Conservation (phyloP, 1,139 yeast species). For the Kodamaea sp. region DNA sequence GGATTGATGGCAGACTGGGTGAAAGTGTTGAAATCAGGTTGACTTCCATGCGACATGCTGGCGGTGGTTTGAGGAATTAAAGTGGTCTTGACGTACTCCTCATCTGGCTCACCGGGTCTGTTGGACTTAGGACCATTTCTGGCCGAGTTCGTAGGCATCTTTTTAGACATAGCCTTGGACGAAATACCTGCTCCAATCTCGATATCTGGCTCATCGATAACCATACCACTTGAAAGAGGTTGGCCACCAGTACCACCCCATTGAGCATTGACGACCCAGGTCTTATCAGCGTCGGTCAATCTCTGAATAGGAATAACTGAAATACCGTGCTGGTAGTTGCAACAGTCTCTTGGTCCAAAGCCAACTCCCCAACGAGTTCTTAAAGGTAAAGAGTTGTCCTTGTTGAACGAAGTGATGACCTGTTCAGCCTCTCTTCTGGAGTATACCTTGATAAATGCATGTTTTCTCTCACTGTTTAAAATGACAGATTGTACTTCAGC, state of each 20-base stretch:
- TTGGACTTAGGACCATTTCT: slow-evolving; percentile 84
- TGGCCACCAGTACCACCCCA: slow-evolving; percentile 98
- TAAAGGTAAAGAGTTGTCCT: slow-evolving; percentile 52
- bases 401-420: slow-evolving; percentile 59
- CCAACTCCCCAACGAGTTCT: slow-evolving; percentile 99
- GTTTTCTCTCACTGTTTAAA: slow-evolving; percentile 83
- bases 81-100: slow-evolving; percentile 43
- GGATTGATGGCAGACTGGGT: slow-evolving; percentile 48
- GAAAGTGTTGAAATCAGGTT: slow-evolving; percentile 38
- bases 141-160: slow-evolving; percentile 86
- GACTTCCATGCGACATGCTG: slow-evolving; percentile 29
- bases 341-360: slow-evolving; percentile 97
- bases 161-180: slow-evolving; percentile 86
- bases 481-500: slow-evolving; percentile 95
- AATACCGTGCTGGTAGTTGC: slow-evolving; percentile 89
- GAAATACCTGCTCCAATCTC: slow-evolving; percentile 94
- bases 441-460: slow-evolving; percentile 95
- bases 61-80: slow-evolving; percentile 21
- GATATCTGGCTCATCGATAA: slow-evolving; percentile 95
- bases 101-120: slow-evolving; percentile 61
- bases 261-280: slow-evolving; percentile 88
- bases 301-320: slow-evolving; percentile 84
- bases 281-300: slow-evolving; percentile 88
- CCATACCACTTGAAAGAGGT: slow-evolving; percentile 78
- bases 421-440: slow-evolving; percentile 92